Base-by-base conservation (phyloP, 306 rosid genomes). In the Abrus precatorius region DNA sequence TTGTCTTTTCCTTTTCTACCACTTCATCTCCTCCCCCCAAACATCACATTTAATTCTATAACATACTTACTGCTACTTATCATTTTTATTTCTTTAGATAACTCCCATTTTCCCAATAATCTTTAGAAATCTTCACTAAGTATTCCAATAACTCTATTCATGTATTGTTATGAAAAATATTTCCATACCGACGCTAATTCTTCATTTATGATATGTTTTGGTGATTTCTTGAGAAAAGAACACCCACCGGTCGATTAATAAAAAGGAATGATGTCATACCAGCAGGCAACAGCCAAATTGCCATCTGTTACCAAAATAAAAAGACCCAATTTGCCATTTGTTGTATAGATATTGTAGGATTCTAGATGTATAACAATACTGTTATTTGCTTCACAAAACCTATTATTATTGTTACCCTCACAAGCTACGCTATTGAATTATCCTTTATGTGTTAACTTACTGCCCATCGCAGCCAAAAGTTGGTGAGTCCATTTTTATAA, bases 201-300 rank as follows among this genome's bases (percentile, higher is more conserved):
- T 20, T 20, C 20, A 20, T 20, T 20, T 36, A 4, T 36, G 4
- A 36, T 36, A 0, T 36, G 2, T 36, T 36, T 36, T 0, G 1
- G 40, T 36, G 20, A 20, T 6, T 7, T 7, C 5, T 52, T 5
- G 6, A 54, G 20, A 8, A 41, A 49, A 20, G 74, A 54, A 34
- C 29, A 38, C 27, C 53, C 64, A 29, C 9, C 65, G 64, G 20
- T 52, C 20, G n/a, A 59, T 79, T 59, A 33, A 57, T 10, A n/a
- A 59, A 57, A 28, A 6, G 71, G 71, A 69, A 79, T 48, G 72
- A 80, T 80, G 69, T 61, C 78, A 28, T 80, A 50, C 34, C 72
- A 48, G 72, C 56, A 60, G 68, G 56, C 78, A 71, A 49, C 30
- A 27, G 63, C 62, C 71, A 70, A 6, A 1, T 79, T 61, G 83